Base-by-base conservation (phyloP, 192 early-diverging fungal genomes). In the Coemansia sp. region DNA sequence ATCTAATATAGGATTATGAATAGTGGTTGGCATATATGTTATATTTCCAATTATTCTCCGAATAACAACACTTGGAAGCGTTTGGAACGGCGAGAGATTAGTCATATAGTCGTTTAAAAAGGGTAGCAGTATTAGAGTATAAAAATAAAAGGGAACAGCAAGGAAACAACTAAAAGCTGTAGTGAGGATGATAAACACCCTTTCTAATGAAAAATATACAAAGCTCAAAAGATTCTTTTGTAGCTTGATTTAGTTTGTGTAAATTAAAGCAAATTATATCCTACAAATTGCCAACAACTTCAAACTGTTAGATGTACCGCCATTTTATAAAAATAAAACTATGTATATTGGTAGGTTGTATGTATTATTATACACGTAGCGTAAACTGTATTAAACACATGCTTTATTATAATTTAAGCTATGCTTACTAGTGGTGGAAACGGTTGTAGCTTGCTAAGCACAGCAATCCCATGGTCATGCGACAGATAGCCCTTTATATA, bases 401-500 rank as follows among this genome's bases (percentile, higher is more conserved):
- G 9, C 12, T 15, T 56, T 56, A 56, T 19, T 56, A 5, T n/a
- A 12, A 47, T 49, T 48, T 48, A 56, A 17, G 22, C 21, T 15
- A 50, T 17, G 29, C 45, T 37, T 9, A 25, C 25, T 12, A 65
- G 63, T 7, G 72, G 58, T 22, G 95, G 95, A 60, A 97, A 97
- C 4, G 95, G 88, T 50, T 89, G 83, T 29, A 86, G 79, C 25
- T 85, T 84, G 69, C 88, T 90, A 12, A 94, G 72, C 10, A 97
- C 95, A 5, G 90, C 75, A 22, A 87, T 80, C 12, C 84, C 76
- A 48, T 89, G 85, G 55, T 93, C 91, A 60, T 93, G 89, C 2
- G 92, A 88, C 38, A 97, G 25, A 73, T 97, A 96, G 3, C 94
- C 94, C 49, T 90, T 90, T 10, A 97, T 85, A 65, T 87, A 93